Evolutionary conservation across 257 asterid genomes (phyloP).

Genomic region (Schizonepeta tenuifolia): DNA sequence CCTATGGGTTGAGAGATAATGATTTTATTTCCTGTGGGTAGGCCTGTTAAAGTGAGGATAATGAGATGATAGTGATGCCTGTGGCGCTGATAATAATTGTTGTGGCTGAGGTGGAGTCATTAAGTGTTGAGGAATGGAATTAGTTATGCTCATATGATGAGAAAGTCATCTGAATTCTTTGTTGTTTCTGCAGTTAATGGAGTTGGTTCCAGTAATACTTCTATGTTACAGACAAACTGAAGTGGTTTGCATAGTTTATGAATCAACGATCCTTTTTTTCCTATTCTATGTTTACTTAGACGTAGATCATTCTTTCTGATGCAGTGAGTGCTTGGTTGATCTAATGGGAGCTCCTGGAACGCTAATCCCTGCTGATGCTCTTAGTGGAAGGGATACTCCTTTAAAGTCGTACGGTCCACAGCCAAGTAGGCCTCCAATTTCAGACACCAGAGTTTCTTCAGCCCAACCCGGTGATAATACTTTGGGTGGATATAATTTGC

Average conservation of each 20-base stretch:
- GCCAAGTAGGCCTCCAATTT: slow-evolving; percentile 53
- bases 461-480: slow-evolving; percentile 48
- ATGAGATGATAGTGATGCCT: background rate
- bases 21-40: background rate
- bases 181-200: background rate
- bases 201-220: background rate
- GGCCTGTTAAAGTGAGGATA: background rate
- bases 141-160: background rate
- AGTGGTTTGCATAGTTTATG: slow-evolving; percentile 22
- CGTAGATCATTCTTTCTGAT: slow-evolving; percentile 41
- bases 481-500: slow-evolving; percentile 41
- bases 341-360: slow-evolving; percentile 99
- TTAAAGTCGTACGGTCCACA: slow-evolving; percentile 54
- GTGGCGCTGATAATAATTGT: slow-evolving; percentile 1
- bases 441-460: slow-evolving; percentile 41
- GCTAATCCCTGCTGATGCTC: slow-evolving; percentile 88
- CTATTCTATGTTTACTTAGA: slow-evolving; percentile 35
- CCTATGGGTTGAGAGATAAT: background rate
- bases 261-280: slow-evolving; percentile 23
- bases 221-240: slow-evolving; percentile 3
- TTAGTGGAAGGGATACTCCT: slow-evolving; percentile 72
- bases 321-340: slow-evolving; percentile 97
- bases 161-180: background rate
- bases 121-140: background rate
- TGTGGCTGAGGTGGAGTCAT: background rate